Base-by-base conservation (phyloP, 306 rosid species). In the Acmispon strigosus region DNA sequence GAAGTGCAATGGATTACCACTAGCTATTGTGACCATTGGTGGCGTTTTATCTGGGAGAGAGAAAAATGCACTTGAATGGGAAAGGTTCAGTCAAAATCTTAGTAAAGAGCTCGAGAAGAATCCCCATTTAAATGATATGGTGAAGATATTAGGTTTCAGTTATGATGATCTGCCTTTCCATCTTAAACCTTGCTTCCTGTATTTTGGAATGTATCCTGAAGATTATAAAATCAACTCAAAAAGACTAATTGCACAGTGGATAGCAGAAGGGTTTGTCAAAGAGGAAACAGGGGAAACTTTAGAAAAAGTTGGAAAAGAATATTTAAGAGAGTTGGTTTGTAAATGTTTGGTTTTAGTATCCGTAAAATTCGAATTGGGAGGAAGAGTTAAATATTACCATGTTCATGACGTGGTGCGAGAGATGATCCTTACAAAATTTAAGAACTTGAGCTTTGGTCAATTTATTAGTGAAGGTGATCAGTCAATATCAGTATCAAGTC, bases 211-310 rank as follows among this genome's bases (percentile, higher is more conserved):
- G 4, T 73, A 37, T 24, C 78, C 62, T 0, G 34, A 73, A 51
- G 62, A 37, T 6, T 39, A 14, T n/a, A 0, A 0, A 10, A 16
- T 73, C 12, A 1, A 12, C 2, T 62, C 47, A 2, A 7, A 0
- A 8, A 62, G 12, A 39, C 0, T 73, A 0, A 41, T 20, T 62
- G 4, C 4, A 0, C 64, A 51, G 0, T 73, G 71, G 78, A 16
- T 62, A 73, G 64, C 78, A 9, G 64, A 73, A 53, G 71, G 78
- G 20, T 73, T 73, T 73, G 62, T 73, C 2, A 62, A 50, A 13
- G 2, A 2, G 10, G 44, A 49, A 37, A 36, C 0, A 0, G 55
- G 43, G 0, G 10, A 15, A 19, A 50, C 44, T 6, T 6, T 73
- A n/a, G 78, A 73, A 15, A 56, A 72, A 34, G 69, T 60, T 2